Conservation (phyloP, 345 rosid genomes). For the Triadica sebifera region DNA sequence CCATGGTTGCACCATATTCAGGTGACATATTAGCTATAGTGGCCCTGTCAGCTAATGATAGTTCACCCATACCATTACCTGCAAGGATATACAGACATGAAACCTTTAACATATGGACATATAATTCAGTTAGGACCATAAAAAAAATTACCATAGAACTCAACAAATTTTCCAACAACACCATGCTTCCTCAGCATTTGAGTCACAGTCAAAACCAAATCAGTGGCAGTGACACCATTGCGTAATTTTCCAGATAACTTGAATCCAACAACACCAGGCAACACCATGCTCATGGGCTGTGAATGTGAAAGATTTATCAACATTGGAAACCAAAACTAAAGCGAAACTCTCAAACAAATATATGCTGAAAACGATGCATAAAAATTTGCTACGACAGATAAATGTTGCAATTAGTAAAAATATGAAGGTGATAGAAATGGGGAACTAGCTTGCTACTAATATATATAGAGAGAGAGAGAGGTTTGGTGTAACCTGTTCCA, state of each 20-base stretch:
- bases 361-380: neutral
- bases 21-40: conserved; percentile 99
- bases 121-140: too few species aligned
- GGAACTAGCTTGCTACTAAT: too few species aligned
- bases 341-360: neutral
- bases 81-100: neutral
- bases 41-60: conserved; percentile 97
- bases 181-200: conserved; percentile 99
- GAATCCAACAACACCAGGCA: conserved; percentile 99
- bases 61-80: conserved; percentile 92
- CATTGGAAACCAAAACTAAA: conserved; percentile 14
- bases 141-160: conserved; percentile 70
- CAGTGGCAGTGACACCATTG: conserved; percentile 96
- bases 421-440: too few species aligned
- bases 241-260: conserved; percentile 76
- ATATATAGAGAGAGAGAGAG: too few species aligned
- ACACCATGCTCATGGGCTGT: conserved; percentile 99
- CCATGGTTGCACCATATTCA: conserved; percentile 99
- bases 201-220: conserved; percentile 93
- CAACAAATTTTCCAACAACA: conserved; percentile 98
- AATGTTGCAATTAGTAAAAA: too few species aligned
- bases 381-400: neutral
- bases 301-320: neutral
- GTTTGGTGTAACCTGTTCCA: too few species aligned
- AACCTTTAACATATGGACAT: too few species aligned